These are phyloP conservation scores for Colletotrichum euphorbiae DNA, from an alignment of 2,329 filamentous ascomycete genomes.

Conservation along the genomic window DNA sequence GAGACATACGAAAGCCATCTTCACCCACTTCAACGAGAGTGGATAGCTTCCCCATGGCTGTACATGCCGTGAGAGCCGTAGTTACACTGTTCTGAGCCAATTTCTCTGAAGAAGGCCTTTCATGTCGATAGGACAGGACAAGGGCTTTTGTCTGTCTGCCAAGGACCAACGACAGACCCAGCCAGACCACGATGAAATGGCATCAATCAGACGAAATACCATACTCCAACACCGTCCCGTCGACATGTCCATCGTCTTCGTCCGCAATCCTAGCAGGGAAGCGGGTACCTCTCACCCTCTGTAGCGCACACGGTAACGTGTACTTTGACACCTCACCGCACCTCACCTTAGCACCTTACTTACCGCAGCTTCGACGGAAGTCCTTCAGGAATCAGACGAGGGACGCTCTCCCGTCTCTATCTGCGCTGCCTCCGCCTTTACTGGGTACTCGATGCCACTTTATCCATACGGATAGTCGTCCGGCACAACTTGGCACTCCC, in stretches of 20 bases:
- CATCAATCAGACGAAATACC: conserved; percentile 38
- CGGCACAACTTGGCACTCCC: conserved; percentile 34
- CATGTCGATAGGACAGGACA: conserved; percentile 14
- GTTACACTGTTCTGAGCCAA: conserved; percentile 17
- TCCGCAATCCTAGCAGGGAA: conserved; percentile 9
- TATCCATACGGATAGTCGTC: conserved; percentile 38
- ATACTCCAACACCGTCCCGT: conserved; percentile 25
- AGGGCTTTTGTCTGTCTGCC: conserved; percentile 20
- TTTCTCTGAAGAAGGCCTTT: conserved; percentile 1
- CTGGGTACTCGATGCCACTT: conserved; percentile 30
- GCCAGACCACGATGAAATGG: conserved; percentile 31
- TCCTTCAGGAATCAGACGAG: too few species aligned
- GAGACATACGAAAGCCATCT: conserved; percentile 17
- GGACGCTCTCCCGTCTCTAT: conserved; percentile 6
- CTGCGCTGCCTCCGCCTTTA: conserved; percentile 34
- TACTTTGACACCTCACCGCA: conserved; percentile 26
- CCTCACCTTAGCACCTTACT: conserved; percentile 3
- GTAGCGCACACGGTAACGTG: conserved; percentile 13
- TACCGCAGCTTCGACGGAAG: too few species aligned
- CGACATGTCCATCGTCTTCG: conserved; percentile 13
- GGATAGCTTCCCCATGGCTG: background rate
- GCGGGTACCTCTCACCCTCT: background rate
- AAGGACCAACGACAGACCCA: conserved; percentile 23
- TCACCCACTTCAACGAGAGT: conserved; percentile 3
- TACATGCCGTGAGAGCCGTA: conserved; percentile 6